Evolutionary conservation across 345 rosid genomes (phyloP), one percentile per base, ranked within the genome.

Genomic region (Tarenaya hassleriana): DNA sequence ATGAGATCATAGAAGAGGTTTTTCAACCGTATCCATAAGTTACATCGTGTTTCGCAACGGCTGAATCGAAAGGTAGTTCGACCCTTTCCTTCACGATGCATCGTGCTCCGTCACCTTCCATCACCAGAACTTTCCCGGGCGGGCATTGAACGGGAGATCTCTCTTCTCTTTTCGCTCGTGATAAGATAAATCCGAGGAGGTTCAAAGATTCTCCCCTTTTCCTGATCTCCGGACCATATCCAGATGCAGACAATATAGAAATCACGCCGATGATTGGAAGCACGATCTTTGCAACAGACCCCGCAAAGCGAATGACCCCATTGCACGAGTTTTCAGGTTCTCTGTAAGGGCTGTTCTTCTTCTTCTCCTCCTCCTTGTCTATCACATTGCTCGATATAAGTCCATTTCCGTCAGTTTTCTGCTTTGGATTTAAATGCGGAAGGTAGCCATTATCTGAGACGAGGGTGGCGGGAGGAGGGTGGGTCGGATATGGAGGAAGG

Each of bases 31-130:
- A 73, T 29, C 96, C 98, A 32, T 77, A 87, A 55, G 81, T 79
- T 70, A 91, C 76, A 67, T 82, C 95, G 17, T 88, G 85, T 52
- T 66, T 79, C 4, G 73, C 40, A 34, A 69, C 74, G 50, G 75
- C 59, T 0, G 88, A 76, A 34, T 71, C 77, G 54, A 91, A 84
- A 9, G 96, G 96, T 63, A 91, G 69, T 58, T 81, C 92, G 41
- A 84, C 69, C 71, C 96, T 82, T 75, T 87, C 98, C 62, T 91
- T 91, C 60, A 91, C 96, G 42, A 87, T 63, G 48, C 98, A 91
- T 31, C 83, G 70, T 37, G 87, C 76, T 76, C 84, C 77, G 4
- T 89, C 89, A 8, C 71, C 58, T 67, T 87, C 89, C 50, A 74
- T 40, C 35, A 77, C 74, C 4, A 77, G 70, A 33, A 82, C 77